These are phyloP conservation scores for Plectranthus barbatus DNA, from an alignment of 257 asterid genomes.

Conservation along the genomic window DNA sequence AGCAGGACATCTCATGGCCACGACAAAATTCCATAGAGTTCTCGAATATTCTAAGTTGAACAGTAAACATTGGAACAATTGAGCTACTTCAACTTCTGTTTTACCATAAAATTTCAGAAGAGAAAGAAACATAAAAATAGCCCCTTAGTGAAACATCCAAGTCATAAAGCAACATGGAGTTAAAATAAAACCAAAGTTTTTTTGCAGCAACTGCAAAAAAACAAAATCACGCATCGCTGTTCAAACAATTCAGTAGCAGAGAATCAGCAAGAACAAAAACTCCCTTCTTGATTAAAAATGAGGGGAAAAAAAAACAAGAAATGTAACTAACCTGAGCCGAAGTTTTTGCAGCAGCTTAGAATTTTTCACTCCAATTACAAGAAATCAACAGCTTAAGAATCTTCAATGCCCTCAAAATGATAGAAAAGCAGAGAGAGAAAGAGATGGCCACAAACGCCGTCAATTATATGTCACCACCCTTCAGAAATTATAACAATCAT, in stretches of 20 bases:
- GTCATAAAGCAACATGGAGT: constrained; percentile 9
- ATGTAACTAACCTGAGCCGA: constrained; percentile 2
- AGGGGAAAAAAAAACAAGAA: background rate
- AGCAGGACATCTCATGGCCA: background rate
- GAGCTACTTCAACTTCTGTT: background rate
- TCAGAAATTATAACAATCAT: constrained; percentile 30
- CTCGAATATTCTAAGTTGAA: background rate
- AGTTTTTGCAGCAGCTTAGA: background rate
- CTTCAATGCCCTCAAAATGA: background rate
- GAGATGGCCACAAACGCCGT: background rate
- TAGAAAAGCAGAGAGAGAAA: background rate
- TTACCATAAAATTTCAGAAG: constrained; percentile 11
- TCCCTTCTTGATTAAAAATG: background rate
- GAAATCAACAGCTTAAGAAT: background rate
- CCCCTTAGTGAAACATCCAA: background rate
- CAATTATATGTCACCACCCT: constrained; percentile 37
- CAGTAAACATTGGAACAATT: background rate
- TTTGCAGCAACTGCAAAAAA: background rate
- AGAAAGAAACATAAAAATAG: background rate
- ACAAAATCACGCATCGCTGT: background rate
- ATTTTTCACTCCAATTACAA: background rate
- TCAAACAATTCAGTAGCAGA: background rate
- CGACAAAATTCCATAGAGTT: background rate
- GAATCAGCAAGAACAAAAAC: background rate
- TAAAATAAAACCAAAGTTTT: background rate